Evolutionary conservation across 2,329 filamentous ascomycete species (phyloP), one percentile per base, ranked within the genome.

Genomic region (Pseudocercospora macadamiae): DNA sequence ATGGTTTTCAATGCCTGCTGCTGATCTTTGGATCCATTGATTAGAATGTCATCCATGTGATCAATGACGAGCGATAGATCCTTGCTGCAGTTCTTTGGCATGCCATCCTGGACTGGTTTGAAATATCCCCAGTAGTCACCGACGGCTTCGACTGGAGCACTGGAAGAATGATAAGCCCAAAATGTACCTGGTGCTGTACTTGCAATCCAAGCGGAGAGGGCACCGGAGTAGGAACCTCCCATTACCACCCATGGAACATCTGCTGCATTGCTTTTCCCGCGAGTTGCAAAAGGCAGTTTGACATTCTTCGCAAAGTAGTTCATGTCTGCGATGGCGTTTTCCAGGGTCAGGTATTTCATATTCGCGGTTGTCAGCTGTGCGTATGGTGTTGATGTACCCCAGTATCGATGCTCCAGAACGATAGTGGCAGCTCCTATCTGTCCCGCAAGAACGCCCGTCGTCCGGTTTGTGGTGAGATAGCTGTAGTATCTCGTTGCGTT

Each of bases 91-190:
- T 86, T 86, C 64, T 76, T 69, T 4, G 84, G 78, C 82, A 86
- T 85, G 6, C 82, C 83, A 28, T 81, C 66, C 66, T 83, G 79
- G n/a, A 86, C 76, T 0, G 83, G 83, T 3, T 75, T 65, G 66
- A 84, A 86, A 65, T 86, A 86, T 68, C 80, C 75, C 82, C 82
- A 86, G 66, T 81, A 85, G 69, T 86, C 76, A 21, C 79, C 77
- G 30, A 86, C 78, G 1, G 80, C 79, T 64, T 86, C 72, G 1
- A 86, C 82, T 0, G 82, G 81, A 0, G 79, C 84, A 67, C 80
- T 82, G 26, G 80, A 82, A 2, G 83, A 75, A 69, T 84, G 82
- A 62, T 86, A 86, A 1, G 83, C 83, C 83, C 83, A 86, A 70
- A 84, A 83, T 0, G 82, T 85, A 5, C 81, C 83, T 0, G 83